Percentiles rank a stretch among this genome's conserved stretches.
These are phyloP conservation scores for Aspergillus thermomutatus DNA, from an alignment of 2,329 filamentous ascomycete genomes.

Conservation along the genomic window DNA sequence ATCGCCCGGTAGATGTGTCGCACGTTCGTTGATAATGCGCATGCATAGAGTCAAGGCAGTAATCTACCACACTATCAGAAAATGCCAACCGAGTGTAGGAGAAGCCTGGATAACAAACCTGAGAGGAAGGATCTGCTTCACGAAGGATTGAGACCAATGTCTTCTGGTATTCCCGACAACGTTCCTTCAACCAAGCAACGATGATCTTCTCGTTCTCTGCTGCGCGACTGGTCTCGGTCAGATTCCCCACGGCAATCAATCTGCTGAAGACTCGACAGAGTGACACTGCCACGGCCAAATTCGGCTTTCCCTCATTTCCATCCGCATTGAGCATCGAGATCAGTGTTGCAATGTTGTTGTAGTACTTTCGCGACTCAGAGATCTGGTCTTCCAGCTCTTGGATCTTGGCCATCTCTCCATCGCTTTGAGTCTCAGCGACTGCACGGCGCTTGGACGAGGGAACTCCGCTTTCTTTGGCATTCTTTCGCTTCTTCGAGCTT, in stretches of 20 bases:
- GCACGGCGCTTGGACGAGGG: slow-evolving; percentile 45
- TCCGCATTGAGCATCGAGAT: slow-evolving; percentile 57
- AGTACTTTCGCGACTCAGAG: slow-evolving; percentile 79
- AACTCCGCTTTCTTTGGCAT: slow-evolving; percentile 28
- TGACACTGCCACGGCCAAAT: slow-evolving; percentile 70
- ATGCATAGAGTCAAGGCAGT: slow-evolving; percentile 76
- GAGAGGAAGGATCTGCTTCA: slow-evolving; percentile 57
- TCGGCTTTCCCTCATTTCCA: slow-evolving; percentile 52
- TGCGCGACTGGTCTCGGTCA: slow-evolving; percentile 63
- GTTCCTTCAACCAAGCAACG: slow-evolving; percentile 72
- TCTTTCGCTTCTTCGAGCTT: slow-evolving; percentile 41
- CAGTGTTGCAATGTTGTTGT: slow-evolving; percentile 81
- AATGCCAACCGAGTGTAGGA: background rate
- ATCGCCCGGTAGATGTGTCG: slow-evolving; percentile 57
- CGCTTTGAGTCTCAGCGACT: slow-evolving; percentile 45
- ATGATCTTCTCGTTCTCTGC: slow-evolving; percentile 73
- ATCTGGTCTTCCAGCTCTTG: slow-evolving; percentile 76
- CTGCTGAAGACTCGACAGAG: slow-evolving; percentile 84
- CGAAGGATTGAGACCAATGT: slow-evolving; percentile 60
- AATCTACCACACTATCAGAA: slow-evolving; percentile 41
- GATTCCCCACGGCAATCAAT: slow-evolving; percentile 68
- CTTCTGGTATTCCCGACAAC: slow-evolving; percentile 67
- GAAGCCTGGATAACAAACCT: slow-evolving; percentile 27
- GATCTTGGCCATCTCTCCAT: slow-evolving; percentile 63
- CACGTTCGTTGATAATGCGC: slow-evolving; percentile 79